Conservation (phyloP, 495 filamentous ascomycete species). For the Talaromyces nanjingensis region DNA sequence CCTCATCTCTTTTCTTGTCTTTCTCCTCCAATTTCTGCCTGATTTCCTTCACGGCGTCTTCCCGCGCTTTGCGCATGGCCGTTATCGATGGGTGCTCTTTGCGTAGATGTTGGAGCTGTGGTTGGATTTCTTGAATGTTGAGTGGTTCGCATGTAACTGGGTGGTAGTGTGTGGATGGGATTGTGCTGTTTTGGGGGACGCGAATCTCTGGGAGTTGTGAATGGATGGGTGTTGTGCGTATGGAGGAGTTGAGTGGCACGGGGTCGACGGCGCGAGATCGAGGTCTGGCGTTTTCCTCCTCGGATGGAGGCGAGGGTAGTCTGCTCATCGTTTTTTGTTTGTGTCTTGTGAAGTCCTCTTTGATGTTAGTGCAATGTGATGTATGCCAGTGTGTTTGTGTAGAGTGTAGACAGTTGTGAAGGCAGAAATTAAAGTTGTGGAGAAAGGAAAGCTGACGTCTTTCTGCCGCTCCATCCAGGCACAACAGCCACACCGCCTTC, state of each 20-base stretch:
- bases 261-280: constrained; percentile 7
- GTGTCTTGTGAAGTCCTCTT: background rate
- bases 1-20: constrained; percentile 33
- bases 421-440: background rate
- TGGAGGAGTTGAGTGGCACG: constrained; percentile 28
- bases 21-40: constrained; percentile 32
- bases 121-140: constrained; percentile 18
- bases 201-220: constrained; percentile 32
- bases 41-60: constrained; percentile 32
- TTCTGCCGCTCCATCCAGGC: constrained; percentile 11
- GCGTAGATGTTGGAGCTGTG: constrained; percentile 30
- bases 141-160: constrained; percentile 35
- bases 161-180: constrained; percentile 28
- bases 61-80: constrained; percentile 33
- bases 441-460: background rate
- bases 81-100: constrained; percentile 31
- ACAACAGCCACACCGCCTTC: constrained; percentile 9
- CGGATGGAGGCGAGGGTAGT: constrained; percentile 28
- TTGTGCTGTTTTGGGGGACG: constrained; percentile 23
- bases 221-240: constrained; percentile 37
- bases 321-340: constrained; percentile 14
- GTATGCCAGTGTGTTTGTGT: too few species aligned
- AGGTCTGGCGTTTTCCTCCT: constrained; percentile 13
- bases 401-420: background rate
- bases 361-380: background rate